These are phyloP conservation scores for Meripilus lineatus DNA, from an alignment of 1,284 basidiomycete species.

Conservation along the genomic window DNA sequence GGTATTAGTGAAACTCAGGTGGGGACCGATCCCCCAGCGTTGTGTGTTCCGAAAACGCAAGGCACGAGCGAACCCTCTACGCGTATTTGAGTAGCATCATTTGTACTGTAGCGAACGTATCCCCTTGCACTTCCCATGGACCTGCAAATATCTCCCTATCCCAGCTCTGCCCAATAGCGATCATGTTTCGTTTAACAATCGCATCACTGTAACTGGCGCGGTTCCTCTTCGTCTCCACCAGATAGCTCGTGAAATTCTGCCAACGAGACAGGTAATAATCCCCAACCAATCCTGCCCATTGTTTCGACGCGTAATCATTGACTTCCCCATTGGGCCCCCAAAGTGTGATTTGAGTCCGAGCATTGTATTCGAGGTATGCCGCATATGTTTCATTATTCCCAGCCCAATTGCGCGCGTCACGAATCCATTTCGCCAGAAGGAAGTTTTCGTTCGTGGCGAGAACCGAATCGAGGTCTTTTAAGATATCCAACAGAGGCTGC, in stretches of 20 bases:
- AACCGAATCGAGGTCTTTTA: constrained; percentile 33
- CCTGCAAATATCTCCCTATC: constrained; percentile 23
- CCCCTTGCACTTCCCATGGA: constrained; percentile 21
- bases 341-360: constrained; percentile 40
- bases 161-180: constrained; percentile 32
- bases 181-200: too few relatives aligned
- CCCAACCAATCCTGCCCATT: constrained; percentile 38
- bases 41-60: too few relatives aligned
- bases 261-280: constrained; percentile 35
- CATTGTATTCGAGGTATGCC: constrained; percentile 34
- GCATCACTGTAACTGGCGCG: constrained; percentile 28
- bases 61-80: too few relatives aligned
- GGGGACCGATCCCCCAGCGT: too few relatives aligned
- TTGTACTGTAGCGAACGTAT: constrained; percentile 23
- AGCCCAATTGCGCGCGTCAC: constrained; percentile 29
- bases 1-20: too few relatives aligned
- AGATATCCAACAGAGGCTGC: constrained; percentile 25
- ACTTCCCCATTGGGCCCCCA: constrained; percentile 42
- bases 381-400: constrained; percentile 26
- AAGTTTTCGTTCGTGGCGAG: constrained; percentile 33
- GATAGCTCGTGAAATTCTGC: constrained; percentile 32
- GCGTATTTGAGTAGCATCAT: constrained; percentile 18
- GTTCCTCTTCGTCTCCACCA: constrained; percentile 25
- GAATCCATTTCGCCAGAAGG: constrained; percentile 34
- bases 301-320: constrained; percentile 41